These are phyloP conservation scores for Gnomoniopsis smithogilvyi DNA, from an alignment of 2,329 filamentous ascomycete genomes.

Conservation along the genomic window DNA sequence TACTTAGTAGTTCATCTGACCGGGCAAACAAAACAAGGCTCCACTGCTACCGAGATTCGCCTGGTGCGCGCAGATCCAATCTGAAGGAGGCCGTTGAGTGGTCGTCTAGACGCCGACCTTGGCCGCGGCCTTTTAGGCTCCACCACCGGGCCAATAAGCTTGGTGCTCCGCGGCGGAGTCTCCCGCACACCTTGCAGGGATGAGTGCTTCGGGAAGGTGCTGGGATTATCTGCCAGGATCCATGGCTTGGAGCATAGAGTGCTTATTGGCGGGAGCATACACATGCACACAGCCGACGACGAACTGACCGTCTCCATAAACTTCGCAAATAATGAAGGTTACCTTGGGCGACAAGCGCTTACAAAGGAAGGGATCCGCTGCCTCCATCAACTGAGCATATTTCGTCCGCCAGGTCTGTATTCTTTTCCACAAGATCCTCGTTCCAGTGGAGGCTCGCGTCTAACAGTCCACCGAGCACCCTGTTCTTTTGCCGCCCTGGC, in stretches of 20 bases:
- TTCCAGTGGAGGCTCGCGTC: not conserved
- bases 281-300: not conserved
- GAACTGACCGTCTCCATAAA: too few species aligned
- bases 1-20: slow-evolving; percentile 2
- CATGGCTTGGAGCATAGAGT: not conserved
- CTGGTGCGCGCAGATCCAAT: slow-evolving; percentile 8
- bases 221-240: not conserved
- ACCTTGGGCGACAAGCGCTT: not conserved
- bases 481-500: slow-evolving; percentile 1
- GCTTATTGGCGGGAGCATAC: not conserved
- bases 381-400: not conserved
- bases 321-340: too few species aligned
- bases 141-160: not conserved
- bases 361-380: not conserved
- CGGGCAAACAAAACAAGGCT: not conserved
- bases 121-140: slow-evolving; percentile 6
- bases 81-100: slow-evolving; percentile 17
- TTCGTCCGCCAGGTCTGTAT: not conserved
- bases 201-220: slow-evolving; percentile 1
- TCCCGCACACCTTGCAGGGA: not conserved
- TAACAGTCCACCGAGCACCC: not conserved
- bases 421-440: not conserved
- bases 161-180: not conserved
- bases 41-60: slow-evolving; percentile 8
- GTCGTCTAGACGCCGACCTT: slow-evolving; percentile 30